A percentile compares a stretch with the other conserved stretches of the same genome.
These are phyloP conservation scores for Ascoidea asiatica DNA, from an alignment of 805 yeast genomes.

Conservation along the genomic window DNA sequence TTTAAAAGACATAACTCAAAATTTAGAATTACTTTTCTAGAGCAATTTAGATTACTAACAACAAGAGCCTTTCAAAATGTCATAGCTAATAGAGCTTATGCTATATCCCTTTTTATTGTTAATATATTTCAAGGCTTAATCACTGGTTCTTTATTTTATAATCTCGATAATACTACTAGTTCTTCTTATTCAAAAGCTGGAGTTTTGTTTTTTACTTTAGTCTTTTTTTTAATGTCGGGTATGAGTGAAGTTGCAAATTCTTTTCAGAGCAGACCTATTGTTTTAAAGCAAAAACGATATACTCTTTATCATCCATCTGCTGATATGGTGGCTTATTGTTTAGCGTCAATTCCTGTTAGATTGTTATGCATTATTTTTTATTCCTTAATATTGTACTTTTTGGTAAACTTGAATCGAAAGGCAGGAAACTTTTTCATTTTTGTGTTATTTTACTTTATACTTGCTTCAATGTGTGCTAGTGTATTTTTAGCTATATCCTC, in stretches of 20 bases:
- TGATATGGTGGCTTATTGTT: constrained; percentile 49
- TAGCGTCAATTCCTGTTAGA: constrained; percentile 55
- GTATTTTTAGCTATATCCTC: constrained; percentile 44
- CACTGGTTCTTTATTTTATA: constrained; percentile 48
- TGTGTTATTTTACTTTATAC: constrained; percentile 28
- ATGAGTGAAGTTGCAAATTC: constrained; percentile 27
- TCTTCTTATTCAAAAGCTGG: constrained; percentile 60
- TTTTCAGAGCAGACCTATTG: constrained; percentile 41
- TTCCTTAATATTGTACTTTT: constrained; percentile 38
- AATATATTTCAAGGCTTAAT: constrained; percentile 44
- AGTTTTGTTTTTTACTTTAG: constrained; percentile 40
- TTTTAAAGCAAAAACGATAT: constrained; percentile 58
- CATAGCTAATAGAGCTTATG: constrained; percentile 41
- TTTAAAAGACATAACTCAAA: constrained; percentile 24
- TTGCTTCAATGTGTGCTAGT: constrained; percentile 33
- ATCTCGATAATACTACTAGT: constrained; percentile 31
- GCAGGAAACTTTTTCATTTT: constrained; percentile 44
- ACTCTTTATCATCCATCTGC: constrained; percentile 65
- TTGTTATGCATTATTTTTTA: constrained; percentile 29
- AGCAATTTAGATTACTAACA: constrained; percentile 36
- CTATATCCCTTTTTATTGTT: constrained; percentile 30
- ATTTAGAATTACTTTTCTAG: constrained; percentile 27
- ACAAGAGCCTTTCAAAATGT: constrained; percentile 41
- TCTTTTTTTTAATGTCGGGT: constrained; percentile 37
- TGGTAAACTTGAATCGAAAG: constrained; percentile 33